Conservation (phyloP, 805 yeast species). For the Tetrapisispora nanseiensis region DNA sequence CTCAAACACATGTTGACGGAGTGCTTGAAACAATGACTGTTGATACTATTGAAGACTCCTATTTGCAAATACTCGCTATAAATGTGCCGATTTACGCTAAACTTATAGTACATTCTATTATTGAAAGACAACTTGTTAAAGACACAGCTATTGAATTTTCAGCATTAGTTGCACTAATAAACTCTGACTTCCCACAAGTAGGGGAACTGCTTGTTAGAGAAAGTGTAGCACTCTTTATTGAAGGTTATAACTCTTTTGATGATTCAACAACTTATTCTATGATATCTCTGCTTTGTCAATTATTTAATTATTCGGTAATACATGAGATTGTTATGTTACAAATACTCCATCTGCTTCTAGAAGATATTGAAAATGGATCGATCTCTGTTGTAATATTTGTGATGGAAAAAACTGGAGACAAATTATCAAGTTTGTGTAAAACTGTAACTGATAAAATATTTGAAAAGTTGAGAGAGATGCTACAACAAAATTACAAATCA, state of each 20-base stretch:
- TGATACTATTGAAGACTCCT: constrained; percentile 39
- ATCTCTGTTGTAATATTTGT: constrained; percentile 46
- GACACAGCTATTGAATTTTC: constrained; percentile 41
- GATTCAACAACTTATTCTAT: constrained; percentile 35
- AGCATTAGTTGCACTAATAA: constrained; percentile 47
- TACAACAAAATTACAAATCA: constrained; percentile 35
- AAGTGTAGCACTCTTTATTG: constrained; percentile 48
- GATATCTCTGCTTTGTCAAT: constrained; percentile 45
- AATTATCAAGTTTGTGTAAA: constrained; percentile 34
- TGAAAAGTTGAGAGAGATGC: constrained; percentile 50
- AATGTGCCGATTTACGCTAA: constrained; percentile 59
- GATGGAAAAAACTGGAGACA: constrained; percentile 43
- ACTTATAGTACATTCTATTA: constrained; percentile 44
- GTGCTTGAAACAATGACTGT: constrained; percentile 36
- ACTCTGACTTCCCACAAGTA: constrained; percentile 57
- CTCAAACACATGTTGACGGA: background rate
- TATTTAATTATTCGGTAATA: constrained; percentile 53
- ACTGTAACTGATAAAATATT: constrained; percentile 41
- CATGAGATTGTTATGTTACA: constrained; percentile 48
- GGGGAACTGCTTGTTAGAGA: constrained; percentile 51
- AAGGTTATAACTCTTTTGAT: constrained; percentile 40
- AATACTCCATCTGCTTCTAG: constrained; percentile 38
- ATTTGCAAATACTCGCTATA: constrained; percentile 40
- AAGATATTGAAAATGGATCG: constrained; percentile 39
- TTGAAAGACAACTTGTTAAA: constrained; percentile 42